Conservation (phyloP, 768 basidiomycete species). For the Russula abietina region DNA sequence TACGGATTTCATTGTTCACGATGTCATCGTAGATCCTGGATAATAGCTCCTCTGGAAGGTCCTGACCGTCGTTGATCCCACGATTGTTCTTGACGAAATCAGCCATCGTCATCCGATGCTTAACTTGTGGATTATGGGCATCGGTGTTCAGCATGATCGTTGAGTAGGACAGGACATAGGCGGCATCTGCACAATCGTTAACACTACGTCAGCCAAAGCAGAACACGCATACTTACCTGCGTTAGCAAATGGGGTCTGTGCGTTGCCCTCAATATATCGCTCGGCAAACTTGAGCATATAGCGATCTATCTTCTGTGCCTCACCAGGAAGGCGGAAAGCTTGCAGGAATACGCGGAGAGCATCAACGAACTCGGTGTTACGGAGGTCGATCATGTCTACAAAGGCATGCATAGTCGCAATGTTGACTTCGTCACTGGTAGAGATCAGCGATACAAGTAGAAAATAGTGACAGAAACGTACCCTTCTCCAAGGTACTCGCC, state of each 20-base stretch:
- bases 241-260: slow-evolving; percentile 82
- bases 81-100: slow-evolving; percentile 95
- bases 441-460: background rate
- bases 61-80: slow-evolving; percentile 87
- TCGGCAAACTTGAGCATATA: slow-evolving; percentile 99
- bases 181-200: slow-evolving; percentile 56
- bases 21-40: slow-evolving; percentile 85
- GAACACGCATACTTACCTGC: slow-evolving; percentile 57
- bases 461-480: slow-evolving; percentile 42
- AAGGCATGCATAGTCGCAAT: slow-evolving; percentile 97
- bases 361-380: slow-evolving; percentile 74
- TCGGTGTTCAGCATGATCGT: slow-evolving; percentile 97
- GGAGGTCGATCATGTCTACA: slow-evolving; percentile 88
- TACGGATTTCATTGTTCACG: slow-evolving; percentile 85
- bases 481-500: slow-evolving; percentile 98
- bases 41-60: slow-evolving; percentile 84
- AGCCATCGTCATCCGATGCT: slow-evolving; percentile 85
- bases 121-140: slow-evolving; percentile 91
- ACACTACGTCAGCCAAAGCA: background rate
- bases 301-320: slow-evolving; percentile 97
- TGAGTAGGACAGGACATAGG: slow-evolving; percentile 92
- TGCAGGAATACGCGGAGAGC: slow-evolving; percentile 88
- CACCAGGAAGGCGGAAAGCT: slow-evolving; percentile 93
- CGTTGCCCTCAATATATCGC: slow-evolving; percentile 86
- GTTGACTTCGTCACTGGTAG: slow-evolving; percentile 73